Evolutionary conservation across 1,284 basidiomycete species (phyloP).

Genomic region (Agroathelia rolfsii): DNA sequence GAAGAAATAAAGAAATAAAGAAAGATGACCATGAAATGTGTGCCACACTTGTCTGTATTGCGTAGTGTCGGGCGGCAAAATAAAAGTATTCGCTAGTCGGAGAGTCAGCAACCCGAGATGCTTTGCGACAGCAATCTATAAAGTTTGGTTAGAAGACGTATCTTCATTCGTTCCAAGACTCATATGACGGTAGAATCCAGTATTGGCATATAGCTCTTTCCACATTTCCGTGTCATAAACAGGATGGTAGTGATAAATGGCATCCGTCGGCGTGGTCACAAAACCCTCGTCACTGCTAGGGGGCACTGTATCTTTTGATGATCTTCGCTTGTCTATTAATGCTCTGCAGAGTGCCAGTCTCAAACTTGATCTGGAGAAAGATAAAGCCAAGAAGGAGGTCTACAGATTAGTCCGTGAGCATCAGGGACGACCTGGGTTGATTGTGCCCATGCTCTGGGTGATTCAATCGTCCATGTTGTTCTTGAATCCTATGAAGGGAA

Average conservation of each 20-base stretch:
- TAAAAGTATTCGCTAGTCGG: constrained; percentile 48
- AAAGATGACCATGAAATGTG: too few relatives aligned
- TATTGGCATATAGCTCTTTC: constrained; percentile 71
- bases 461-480: too few relatives aligned
- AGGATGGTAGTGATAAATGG: constrained; percentile 77
- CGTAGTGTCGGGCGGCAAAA: constrained; percentile 68
- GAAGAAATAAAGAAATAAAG: too few relatives aligned
- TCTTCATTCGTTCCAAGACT: constrained; percentile 10
- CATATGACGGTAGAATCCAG: constrained; percentile 66
- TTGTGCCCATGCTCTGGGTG: constrained; percentile 7
- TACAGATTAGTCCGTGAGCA: too few relatives aligned
- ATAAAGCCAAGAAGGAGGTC: constrained; percentile 20
- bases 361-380: constrained; percentile 45
- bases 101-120: constrained; percentile 55
- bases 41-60: too few relatives aligned
- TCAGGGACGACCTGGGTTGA: constrained; percentile 2
- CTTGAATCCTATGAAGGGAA: too few relatives aligned
- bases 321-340: constrained; percentile 37
- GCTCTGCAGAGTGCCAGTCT: constrained; percentile 40
- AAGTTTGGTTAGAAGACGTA: constrained; percentile 4
- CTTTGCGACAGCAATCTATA: constrained; percentile 50
- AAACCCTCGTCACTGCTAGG: constrained; percentile 30
- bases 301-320: too few relatives aligned
- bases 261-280: constrained; percentile 32
- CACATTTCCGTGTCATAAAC: constrained; percentile 73